Evolutionary conservation across 352 stramenopile species (phyloP), one percentile per base, ranked within the genome.

Genomic region (Pythium plurisporium): DNA sequence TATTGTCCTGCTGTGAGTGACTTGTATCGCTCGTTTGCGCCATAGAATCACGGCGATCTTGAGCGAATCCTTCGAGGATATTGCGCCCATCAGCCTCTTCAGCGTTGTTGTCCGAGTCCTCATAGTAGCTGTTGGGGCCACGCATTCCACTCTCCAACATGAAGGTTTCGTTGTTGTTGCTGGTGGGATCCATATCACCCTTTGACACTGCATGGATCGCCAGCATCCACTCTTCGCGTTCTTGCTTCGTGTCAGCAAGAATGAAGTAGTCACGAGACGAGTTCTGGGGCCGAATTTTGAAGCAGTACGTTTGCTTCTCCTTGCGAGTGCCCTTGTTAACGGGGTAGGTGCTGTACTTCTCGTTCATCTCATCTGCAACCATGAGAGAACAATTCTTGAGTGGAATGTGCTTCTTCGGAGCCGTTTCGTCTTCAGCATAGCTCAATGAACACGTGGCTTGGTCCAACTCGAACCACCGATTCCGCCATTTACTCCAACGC

Each of bases 201-300:
- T 87, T 89, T 15, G 80, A 73, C 17, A 94, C 82, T 8, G 83
- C 86, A 34, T 85, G 74, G 41, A 94, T 91, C 2, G 84, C 84
- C 27, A 91, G 69, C 85, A 95, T 93, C 85, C 85, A 95, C 56
- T 92, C 85, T 52, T 95, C 85, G n/a, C 85, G 85, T 51, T 91
- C 81, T 71, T 95, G 85, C 65, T 95, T 95, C 1, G 85, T 95
- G 42, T 91, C 81, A 10, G 85, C 82, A 40, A 70, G 80, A 62
- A 95, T 91, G 56, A 91, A 84, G 58, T 91, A 94, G 33, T 92
- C 81, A 36, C 81, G 77, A 20, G 75, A 87, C 44, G 80, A 91
- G 48, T 82, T 88, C 54, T 79, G 74, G 5, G 80, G 78, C 4
- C 74, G 73, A 27, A 94, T 78, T 48, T 95, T 95, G 54, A 95